Percentiles rank a stretch among this genome's conserved stretches.
These are phyloP conservation scores for Prosopis cineraria DNA, from an alignment of 306 rosid genomes.

Conservation along the genomic window DNA sequence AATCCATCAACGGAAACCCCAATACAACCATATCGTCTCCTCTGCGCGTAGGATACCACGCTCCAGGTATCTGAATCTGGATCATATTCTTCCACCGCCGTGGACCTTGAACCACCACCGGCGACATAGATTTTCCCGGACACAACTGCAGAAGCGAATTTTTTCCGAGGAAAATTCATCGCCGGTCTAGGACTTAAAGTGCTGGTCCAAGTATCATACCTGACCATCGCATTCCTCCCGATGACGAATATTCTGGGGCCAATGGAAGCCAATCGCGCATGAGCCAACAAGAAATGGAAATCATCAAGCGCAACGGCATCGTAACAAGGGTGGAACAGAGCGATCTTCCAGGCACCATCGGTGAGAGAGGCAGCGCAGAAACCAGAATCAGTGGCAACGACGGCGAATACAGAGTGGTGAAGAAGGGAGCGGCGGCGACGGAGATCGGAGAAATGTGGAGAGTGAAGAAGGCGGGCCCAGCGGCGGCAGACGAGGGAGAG, in stretches of 20 bases:
- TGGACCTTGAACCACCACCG: constrained; percentile 47
- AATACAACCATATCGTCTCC: constrained; percentile 69
- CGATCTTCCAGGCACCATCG: constrained; percentile 43
- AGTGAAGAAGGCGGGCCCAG: constrained; percentile 60
- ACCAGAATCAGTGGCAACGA: constrained; percentile 50
- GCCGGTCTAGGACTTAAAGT: constrained; percentile 44
- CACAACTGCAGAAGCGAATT: constrained; percentile 56
- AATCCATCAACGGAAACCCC: constrained; percentile 61
- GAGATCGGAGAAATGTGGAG: constrained; percentile 57
- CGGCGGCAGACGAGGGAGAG: constrained; percentile 63
- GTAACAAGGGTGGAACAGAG: constrained; percentile 41
- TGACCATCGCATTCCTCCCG: constrained; percentile 55
- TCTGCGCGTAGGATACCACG: constrained; percentile 49
- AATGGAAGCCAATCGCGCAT: constrained; percentile 56
- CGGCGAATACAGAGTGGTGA: constrained; percentile 44
- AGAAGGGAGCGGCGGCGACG: constrained; percentile 56
- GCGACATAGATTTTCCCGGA: constrained; percentile 63
- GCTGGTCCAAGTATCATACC: constrained; percentile 66
- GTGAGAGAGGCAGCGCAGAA: constrained; percentile 48
- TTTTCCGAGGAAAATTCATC: constrained; percentile 58
- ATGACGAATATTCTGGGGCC: constrained; percentile 57
- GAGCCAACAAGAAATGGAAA: constrained; percentile 48
- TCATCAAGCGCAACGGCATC: constrained; percentile 34
- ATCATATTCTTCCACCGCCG: constrained; percentile 64
- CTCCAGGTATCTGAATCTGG: constrained; percentile 51